phyloP scores from a whole-genome alignment of 345 rosid species.

The Euphorbia tirucalli region DNA sequence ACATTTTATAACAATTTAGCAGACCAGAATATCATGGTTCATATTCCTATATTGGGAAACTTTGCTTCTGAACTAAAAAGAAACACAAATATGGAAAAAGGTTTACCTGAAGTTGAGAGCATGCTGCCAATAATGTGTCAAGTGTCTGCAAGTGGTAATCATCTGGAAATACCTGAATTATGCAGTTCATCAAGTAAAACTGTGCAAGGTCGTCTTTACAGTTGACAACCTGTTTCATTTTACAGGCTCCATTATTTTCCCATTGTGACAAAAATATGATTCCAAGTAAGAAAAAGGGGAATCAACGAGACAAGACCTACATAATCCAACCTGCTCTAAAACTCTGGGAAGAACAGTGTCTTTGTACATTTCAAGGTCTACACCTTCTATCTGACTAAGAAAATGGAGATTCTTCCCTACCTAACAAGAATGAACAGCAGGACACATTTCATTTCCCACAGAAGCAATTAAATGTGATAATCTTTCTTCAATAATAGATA shows the following conservation, averaged over 20 bases:
- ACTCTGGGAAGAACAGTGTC: slow-evolving; percentile 94
- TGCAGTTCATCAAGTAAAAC: slow-evolving; percentile 89
- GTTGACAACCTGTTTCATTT: slow-evolving; percentile 66
- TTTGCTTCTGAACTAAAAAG: not conserved
- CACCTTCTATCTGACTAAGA: slow-evolving; percentile 94
- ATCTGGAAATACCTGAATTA: slow-evolving; percentile 97
- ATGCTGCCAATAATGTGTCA: slow-evolving; percentile 82
- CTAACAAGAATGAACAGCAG: slow-evolving; percentile 35
- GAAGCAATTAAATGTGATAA: not conserved
- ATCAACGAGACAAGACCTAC: not conserved
- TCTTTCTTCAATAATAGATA: slow-evolving; percentile 28
- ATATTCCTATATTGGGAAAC: not conserved
- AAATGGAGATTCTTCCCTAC: slow-evolving; percentile 99
- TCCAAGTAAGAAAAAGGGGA: not conserved
- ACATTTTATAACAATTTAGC: not conserved
- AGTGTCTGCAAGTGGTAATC: slow-evolving; percentile 98
- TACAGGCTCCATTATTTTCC: not conserved
- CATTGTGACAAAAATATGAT: not conserved
- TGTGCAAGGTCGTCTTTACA: slow-evolving; percentile 98
- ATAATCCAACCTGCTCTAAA: slow-evolving; percentile 76
- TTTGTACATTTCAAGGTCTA: slow-evolving; percentile 88
- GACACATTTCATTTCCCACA: not conserved
- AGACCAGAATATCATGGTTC: not conserved
- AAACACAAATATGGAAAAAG: slow-evolving; percentile 3
- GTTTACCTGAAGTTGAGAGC: slow-evolving; percentile 92